phyloP scores from a whole-genome alignment of 345 rosid species.

The Raphanus sativus region DNA sequence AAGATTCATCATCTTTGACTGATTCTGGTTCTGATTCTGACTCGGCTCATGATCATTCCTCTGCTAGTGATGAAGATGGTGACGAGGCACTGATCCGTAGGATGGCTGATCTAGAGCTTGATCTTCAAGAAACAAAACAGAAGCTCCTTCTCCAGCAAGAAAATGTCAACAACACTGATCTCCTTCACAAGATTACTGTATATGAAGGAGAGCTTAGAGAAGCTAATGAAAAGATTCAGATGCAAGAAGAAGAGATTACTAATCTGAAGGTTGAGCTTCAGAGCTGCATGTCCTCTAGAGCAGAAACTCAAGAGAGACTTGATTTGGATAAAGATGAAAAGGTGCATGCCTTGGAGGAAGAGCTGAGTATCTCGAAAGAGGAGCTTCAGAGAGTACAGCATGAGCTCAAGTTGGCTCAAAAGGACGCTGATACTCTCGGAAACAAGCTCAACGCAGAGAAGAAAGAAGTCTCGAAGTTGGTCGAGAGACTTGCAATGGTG shows the following conservation, averaged over 20 bases:
- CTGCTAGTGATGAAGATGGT: conserved; percentile 42
- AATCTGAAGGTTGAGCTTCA: conserved; percentile 56
- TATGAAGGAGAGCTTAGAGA: conserved; percentile 56
- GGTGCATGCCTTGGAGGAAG: conserved; percentile 40
- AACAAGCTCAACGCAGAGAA: conserved; percentile 55
- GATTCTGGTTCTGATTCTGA: conserved; percentile 55
- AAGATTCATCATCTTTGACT: conserved; percentile 57
- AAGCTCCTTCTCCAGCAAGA: conserved; percentile 51
- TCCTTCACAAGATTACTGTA: conserved; percentile 40
- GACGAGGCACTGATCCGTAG: conserved; percentile 49
- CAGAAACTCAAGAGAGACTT: conserved; percentile 13
- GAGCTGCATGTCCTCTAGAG: conserved; percentile 35
- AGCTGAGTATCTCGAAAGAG: conserved; percentile 53
- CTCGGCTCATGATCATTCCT: conserved; percentile 49
- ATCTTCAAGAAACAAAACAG: conserved; percentile 53
- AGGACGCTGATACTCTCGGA: conserved; percentile 48
- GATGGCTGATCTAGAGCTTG: conserved; percentile 56
- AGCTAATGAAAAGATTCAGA: conserved; percentile 51
- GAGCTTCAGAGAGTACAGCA: conserved; percentile 43
- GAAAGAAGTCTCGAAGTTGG: conserved; percentile 57
- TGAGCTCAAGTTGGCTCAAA: conserved; percentile 54
- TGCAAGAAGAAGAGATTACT: conserved; percentile 52
- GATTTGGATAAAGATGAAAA: conserved; percentile 25
- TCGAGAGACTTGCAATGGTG: conserved; percentile 53
- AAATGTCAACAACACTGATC: conserved; percentile 38